A percentile compares a stretch with the other conserved stretches of the same genome.
Evolutionary conservation across 2,329 filamentous ascomycete genomes (phyloP).

Genomic region (Mycocentrospora acerina): DNA sequence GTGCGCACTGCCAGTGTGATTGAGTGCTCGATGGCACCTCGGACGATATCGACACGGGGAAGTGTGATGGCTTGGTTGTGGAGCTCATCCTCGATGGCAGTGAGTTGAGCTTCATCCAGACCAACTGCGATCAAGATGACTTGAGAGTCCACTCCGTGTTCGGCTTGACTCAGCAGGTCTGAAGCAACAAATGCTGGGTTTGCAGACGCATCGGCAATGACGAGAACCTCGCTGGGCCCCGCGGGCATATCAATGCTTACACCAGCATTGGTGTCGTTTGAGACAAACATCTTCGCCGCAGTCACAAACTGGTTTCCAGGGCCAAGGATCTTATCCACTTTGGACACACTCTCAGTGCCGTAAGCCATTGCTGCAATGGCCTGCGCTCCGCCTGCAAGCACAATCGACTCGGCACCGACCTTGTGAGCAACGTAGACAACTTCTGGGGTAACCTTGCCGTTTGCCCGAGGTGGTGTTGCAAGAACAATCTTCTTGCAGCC

Average conservation of each 20-base stretch:
- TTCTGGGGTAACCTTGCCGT: conserved; percentile 90
- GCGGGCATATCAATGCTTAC: conserved; percentile 99
- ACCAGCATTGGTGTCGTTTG: conserved; percentile 93
- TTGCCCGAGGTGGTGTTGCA: conserved; percentile 83
- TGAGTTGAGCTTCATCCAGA: conserved; percentile 69
- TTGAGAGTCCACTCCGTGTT: conserved; percentile 95
- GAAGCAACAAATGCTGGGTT: conserved; percentile 95
- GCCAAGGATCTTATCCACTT: conserved; percentile 98
- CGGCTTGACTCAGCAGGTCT: conserved; percentile 90
- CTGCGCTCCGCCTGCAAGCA: conserved; percentile 92
- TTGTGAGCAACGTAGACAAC: conserved; percentile 98
- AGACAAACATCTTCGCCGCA: conserved; percentile 96
- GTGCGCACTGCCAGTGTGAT: conserved; percentile 78
- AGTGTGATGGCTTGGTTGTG: conserved; percentile 83
- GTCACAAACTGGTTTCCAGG: conserved; percentile 99
- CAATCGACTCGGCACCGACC: conserved; percentile 92
- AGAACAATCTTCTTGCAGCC: conserved; percentile 94
- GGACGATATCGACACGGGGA: conserved; percentile 89
- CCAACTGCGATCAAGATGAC: conserved; percentile 88
- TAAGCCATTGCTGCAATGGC: conserved; percentile 97
- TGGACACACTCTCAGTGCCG: conserved; percentile 88
- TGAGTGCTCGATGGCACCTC: conserved; percentile 86
- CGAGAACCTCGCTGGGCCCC: conserved; percentile 94
- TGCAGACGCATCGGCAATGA: conserved; percentile 83
- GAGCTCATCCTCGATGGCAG: conserved; percentile 87